Evolutionary conservation across 2,329 filamentous ascomycete species (phyloP), one percentile per base, ranked within the genome.

Genomic region (Pseudonectria buxi): DNA sequence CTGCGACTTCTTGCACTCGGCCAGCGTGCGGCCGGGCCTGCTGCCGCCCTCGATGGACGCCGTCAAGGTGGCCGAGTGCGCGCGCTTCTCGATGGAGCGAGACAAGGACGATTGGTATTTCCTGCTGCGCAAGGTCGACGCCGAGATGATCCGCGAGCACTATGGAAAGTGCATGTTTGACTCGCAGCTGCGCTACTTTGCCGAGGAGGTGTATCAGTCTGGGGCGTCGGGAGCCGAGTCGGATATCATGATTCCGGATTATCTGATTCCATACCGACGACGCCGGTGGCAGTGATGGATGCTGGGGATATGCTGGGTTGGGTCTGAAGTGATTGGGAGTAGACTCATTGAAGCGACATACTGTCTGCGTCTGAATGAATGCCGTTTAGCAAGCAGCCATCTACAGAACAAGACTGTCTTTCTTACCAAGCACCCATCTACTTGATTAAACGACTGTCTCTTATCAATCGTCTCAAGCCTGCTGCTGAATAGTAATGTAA

Each of bases 131-230:
- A 39, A 40, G n/a, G 43, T 59, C 6, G 35, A 47, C 6, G 59
- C 60, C 39, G 14, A 16, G 3, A 50, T 56, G 24, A 49, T 67
- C 25, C 40, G 47, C 5, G 51, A 58, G 24, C 54, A 62, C 34
- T 68, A 69, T 40, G 53, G 53, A 10, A 55, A 68, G 32, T 14
- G 32, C 5, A 43, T 40, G 2, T 62, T 68, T 46, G 56, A 64
- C 7, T 63, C 64, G 59, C 61, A 66, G 50, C 46, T 70, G 37
- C 55, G 65, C 9, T 59, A 68, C 54, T 47, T 68, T 26, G 62
- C 53, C 7, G 63, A 68, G 49, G 46, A 45, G 1, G 51, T 67
- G 5, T 36, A 25, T 30, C 18, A 22, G 35, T 32, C 3, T 32
- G 13, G 5, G 16, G 26, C 3, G 7, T 32, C 7, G 31, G 29